A percentile compares a stretch with the other conserved stretches of the same genome.
Evolutionary conservation across 2,329 filamentous ascomycete species (phyloP).

Genomic region (Cyphellophora attinorum): DNA sequence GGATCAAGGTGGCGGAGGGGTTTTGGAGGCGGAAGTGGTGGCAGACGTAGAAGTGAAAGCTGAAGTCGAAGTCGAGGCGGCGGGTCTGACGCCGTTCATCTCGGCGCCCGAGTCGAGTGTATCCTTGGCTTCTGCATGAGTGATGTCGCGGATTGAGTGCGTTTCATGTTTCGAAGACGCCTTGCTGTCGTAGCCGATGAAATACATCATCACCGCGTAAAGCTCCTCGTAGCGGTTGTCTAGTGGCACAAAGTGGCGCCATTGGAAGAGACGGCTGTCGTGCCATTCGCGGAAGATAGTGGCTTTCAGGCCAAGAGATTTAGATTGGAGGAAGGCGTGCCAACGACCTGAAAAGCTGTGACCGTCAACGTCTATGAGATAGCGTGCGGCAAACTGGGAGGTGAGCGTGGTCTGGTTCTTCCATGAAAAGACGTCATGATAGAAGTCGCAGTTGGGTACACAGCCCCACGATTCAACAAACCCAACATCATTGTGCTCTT

Average conservation of each 20-base stretch:
- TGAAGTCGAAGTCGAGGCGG: too few relatives aligned
- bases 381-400: constrained; percentile 27
- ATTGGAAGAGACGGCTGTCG: constrained; percentile 39
- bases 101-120: too few relatives aligned
- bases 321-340: constrained; percentile 36
- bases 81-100: too few relatives aligned
- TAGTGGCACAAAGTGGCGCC: constrained; percentile 46
- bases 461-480: constrained; percentile 28
- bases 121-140: constrained; percentile 10
- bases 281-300: constrained; percentile 48
- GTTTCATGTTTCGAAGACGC: constrained; percentile 7
- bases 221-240: constrained; percentile 42
- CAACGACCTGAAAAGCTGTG: constrained; percentile 32
- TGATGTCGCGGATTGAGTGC: too few relatives aligned
- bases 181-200: constrained; percentile 30
- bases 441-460: constrained; percentile 29
- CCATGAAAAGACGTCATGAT: constrained; percentile 22
- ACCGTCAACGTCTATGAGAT: constrained; percentile 29
- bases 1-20: neutral
- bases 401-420: constrained; percentile 21
- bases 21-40: too few relatives aligned
- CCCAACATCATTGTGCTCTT: constrained; percentile 27
- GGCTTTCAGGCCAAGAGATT: constrained; percentile 41
- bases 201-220: constrained; percentile 41
- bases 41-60: too few relatives aligned